These are phyloP conservation scores for Hanseniaspora guilliermondii DNA, from an alignment of 805 yeast genomes.

Conservation along the genomic window DNA sequence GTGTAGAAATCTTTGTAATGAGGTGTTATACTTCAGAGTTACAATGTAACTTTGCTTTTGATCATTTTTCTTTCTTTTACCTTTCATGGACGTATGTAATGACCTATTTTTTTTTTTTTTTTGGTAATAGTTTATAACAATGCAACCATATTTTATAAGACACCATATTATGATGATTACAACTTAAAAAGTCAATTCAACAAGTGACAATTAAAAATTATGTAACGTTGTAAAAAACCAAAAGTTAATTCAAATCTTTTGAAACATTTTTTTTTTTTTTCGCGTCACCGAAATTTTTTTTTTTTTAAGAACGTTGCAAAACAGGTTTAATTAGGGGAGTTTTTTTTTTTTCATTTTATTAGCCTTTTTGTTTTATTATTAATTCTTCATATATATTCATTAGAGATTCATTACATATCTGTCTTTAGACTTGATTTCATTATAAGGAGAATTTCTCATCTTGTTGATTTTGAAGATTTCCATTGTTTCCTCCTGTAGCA, in stretches of 20 bases:
- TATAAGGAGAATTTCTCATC: background rate
- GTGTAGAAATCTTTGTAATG: background rate
- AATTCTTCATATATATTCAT: background rate
- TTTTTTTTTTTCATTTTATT: no score
- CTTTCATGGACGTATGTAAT: background rate
- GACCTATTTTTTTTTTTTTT: no score
- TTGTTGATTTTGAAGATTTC: background rate
- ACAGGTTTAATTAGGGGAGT: no score
- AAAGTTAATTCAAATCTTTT: background rate
- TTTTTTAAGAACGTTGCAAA: no score
- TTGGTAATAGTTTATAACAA: no score
- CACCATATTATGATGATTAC: no score
- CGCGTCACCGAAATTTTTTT: background rate
- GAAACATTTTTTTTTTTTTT: background rate
- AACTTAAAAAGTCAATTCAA: no score
- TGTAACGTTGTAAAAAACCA: no score
- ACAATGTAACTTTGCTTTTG: background rate
- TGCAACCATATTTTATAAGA: no score
- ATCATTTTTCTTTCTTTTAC: background rate
- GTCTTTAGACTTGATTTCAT: background rate
- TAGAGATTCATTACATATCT: background rate
- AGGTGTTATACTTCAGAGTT: background rate
- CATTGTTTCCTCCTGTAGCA: background rate
- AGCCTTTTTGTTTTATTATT: background rate
- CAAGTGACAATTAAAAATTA: no score